Conservation (phyloP, 495 filamentous ascomycete species). For the Daldinia bambusicola region DNA sequence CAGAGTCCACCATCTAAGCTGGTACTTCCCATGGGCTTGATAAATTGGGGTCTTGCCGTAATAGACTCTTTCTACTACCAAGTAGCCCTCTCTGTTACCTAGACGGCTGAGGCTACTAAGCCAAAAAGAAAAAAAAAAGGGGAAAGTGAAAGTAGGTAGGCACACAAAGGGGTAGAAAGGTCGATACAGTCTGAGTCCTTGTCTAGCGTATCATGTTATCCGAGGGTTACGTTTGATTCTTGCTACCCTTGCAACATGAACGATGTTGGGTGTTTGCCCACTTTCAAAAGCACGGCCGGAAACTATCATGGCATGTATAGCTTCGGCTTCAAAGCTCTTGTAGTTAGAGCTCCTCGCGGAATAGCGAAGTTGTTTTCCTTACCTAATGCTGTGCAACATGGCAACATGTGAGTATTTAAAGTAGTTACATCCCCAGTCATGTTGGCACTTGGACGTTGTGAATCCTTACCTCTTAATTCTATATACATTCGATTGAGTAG, state of each 20-base stretch:
- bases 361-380: too few species aligned
- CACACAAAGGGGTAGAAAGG: too few species aligned
- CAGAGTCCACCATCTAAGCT: neutral
- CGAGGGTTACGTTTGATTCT: neutral
- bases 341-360: too few species aligned
- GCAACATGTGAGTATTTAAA: neutral
- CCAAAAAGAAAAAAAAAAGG: too few species aligned
- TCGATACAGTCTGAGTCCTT: neutral
- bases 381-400: too few species aligned
- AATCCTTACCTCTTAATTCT: neutral
- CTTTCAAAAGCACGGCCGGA: neutral
- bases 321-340: too few species aligned
- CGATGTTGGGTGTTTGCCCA: neutral
- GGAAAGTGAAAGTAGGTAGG: too few species aligned
- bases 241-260: neutral
- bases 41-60: too few species aligned
- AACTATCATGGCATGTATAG: neutral
- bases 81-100: too few species aligned
- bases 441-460: neutral
- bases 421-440: neutral
- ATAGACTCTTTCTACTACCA: too few species aligned
- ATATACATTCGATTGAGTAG: neutral
- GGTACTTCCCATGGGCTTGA: too few species aligned
- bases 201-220: neutral
- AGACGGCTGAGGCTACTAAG: too few species aligned